phyloP scores from a whole-genome alignment of 176 grass and related monocot species.

The Hordeum vulgare region DNA sequence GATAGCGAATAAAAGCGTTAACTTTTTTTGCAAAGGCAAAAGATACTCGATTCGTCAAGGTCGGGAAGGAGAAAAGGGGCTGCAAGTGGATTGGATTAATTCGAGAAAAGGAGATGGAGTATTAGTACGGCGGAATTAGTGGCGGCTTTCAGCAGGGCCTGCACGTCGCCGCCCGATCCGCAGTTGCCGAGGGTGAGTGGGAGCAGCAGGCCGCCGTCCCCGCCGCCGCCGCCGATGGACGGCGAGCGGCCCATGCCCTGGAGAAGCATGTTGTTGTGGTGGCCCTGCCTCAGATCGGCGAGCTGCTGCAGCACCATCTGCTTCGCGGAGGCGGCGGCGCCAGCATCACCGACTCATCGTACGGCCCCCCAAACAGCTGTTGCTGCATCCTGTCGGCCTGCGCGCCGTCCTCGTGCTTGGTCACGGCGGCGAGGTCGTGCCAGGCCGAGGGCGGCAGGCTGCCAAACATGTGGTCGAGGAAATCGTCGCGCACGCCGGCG shows the following conservation, averaged over 20 bases:
- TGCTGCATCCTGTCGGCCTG: conserved; percentile 30
- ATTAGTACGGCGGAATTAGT: conserved; percentile 42
- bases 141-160: conserved; percentile 43
- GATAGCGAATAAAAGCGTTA: conserved; percentile 5
- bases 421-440: conserved; percentile 38
- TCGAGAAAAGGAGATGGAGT: neutral
- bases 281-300: conserved; percentile 39
- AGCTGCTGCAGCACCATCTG: conserved; percentile 65
- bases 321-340: conserved; percentile 29
- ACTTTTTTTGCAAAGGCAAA: conserved; percentile 4
- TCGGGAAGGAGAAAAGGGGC: neutral
- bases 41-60: conserved; percentile 7
- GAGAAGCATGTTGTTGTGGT: conserved; percentile 49
- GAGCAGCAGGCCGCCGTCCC: conserved; percentile 33
- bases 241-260: conserved; percentile 39
- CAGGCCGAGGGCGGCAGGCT: conserved; percentile 52
- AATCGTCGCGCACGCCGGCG: conserved; percentile 59
- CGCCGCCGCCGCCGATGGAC: conserved; percentile 6
- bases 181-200: conserved; percentile 44
- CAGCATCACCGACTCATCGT: conserved; percentile 74
- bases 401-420: conserved; percentile 15
- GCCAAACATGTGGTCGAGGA: conserved; percentile 88
- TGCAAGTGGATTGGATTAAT: conserved; percentile 35
- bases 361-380: conserved; percentile 36
- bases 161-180: conserved; percentile 41